phyloP scores from a whole-genome alignment of 2,329 filamentous ascomycete genomes.

The Aureobasidium sp. region DNA sequence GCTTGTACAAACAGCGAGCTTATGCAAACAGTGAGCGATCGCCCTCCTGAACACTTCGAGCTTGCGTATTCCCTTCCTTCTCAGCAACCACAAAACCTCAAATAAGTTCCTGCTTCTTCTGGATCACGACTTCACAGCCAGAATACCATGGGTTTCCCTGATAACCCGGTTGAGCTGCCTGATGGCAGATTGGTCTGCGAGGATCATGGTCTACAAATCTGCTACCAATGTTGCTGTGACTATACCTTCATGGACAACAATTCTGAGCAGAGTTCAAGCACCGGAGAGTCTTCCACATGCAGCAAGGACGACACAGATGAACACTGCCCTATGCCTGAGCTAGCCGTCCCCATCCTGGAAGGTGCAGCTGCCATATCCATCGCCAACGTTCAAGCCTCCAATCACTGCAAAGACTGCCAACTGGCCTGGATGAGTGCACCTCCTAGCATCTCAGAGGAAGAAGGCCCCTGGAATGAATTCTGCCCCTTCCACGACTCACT shows the following conservation, averaged over 20 bases:
- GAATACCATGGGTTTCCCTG: background rate
- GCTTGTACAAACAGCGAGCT: background rate
- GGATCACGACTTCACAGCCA: background rate
- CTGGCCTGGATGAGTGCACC: background rate
- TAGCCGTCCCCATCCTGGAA: background rate
- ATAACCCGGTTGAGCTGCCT: background rate
- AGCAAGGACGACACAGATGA: background rate
- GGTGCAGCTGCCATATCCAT: background rate
- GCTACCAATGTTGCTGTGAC: background rate
- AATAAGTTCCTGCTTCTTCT: background rate
- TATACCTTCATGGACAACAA: background rate
- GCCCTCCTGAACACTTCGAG: background rate
- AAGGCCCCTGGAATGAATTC: too few species aligned
- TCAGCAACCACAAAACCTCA: background rate
- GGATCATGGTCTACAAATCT: background rate
- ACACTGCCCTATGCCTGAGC: background rate
- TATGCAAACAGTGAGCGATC: too few species aligned
- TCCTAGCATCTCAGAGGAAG: background rate
- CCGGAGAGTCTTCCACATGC: background rate
- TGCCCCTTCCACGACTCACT: background rate
- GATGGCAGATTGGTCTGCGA: background rate
- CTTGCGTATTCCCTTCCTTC: background rate
- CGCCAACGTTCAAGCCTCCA: background rate
- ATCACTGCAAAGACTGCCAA: background rate
- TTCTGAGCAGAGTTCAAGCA: background rate